phyloP scores from a whole-genome alignment of 345 rosid genomes.

The Physaria fendleri region DNA sequence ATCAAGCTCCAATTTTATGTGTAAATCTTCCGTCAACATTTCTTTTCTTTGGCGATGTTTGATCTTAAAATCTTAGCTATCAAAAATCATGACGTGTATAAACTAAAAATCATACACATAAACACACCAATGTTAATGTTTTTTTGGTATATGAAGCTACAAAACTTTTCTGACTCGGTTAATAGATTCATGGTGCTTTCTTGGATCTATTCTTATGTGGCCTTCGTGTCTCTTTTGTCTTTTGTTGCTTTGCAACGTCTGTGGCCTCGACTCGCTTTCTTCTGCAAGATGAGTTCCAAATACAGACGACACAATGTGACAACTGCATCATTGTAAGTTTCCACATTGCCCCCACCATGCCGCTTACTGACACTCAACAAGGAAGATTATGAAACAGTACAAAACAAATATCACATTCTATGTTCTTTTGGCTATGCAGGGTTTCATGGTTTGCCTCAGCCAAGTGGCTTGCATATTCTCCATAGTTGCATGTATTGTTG shows the following conservation, averaged over 20 bases:
- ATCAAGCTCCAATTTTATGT: too few species aligned
- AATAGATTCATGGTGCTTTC: slow-evolving; percentile 16
- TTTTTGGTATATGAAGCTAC: slow-evolving; percentile 14
- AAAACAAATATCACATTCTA: neutral
- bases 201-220: too few species aligned
- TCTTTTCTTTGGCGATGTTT: neutral
- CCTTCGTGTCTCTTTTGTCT: too few species aligned
- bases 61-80: neutral
- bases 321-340: slow-evolving; percentile 62
- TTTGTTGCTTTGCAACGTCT: slow-evolving; percentile 78
- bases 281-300: slow-evolving; percentile 72
- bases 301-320: slow-evolving; percentile 67
- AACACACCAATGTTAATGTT: slow-evolving; percentile 13
- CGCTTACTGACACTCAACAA: neutral
- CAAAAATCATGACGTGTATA: slow-evolving; percentile 24
- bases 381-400: too few species aligned
- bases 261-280: slow-evolving; percentile 74
- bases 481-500: slow-evolving; percentile 47
- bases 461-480: slow-evolving; percentile 69
- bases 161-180: slow-evolving; percentile 12
- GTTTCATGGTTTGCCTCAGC: slow-evolving; percentile 59
- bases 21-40: slow-evolving; percentile 6
- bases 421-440: slow-evolving; percentile 31
- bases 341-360: neutral
- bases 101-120: slow-evolving; percentile 15